Evolutionary conservation across 257 asterid genomes (phyloP).

Genomic region (Misopates orontium): DNA sequence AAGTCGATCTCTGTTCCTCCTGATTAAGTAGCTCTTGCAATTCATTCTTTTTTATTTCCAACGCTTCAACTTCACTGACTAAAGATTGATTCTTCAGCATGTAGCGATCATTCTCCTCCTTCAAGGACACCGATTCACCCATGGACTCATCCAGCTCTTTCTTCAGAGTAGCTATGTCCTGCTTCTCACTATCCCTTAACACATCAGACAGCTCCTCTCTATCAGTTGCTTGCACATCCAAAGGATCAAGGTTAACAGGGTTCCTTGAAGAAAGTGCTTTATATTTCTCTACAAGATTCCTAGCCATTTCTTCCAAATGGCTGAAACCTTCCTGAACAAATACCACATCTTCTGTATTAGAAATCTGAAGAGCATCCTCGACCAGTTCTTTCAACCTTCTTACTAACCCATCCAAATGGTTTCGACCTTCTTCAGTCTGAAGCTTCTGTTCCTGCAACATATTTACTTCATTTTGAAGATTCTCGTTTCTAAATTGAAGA

Average conservation of each 20-base stretch:
- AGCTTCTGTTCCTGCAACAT: constrained; percentile 58
- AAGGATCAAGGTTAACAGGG: constrained; percentile 39
- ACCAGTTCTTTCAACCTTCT: constrained; percentile 62
- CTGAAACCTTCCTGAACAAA: constrained; percentile 50
- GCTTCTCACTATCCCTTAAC: constrained; percentile 45
- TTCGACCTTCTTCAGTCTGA: constrained; percentile 52
- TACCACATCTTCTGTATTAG: constrained; percentile 45
- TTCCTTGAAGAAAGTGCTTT: constrained; percentile 40
- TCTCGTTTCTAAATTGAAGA: constrained; percentile 39
- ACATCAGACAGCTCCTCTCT: constrained; percentile 36
- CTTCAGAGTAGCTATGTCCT: constrained; percentile 40
- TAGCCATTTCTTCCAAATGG: constrained; percentile 56
- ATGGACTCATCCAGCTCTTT: constrained; percentile 45
- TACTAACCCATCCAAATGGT: constrained; percentile 48
- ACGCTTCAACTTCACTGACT: constrained; percentile 52
- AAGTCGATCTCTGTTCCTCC: constrained; percentile 79
- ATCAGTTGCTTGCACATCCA: constrained; percentile 41
- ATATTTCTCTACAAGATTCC: constrained; percentile 63
- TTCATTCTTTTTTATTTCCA: constrained; percentile 57
- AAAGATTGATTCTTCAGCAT: constrained; percentile 51
- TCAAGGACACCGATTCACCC: constrained; percentile 52
- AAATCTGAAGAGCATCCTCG: constrained; percentile 57
- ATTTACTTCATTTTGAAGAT: constrained; percentile 54
- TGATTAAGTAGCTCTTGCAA: constrained; percentile 64
- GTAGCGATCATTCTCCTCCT: constrained; percentile 66